These are phyloP conservation scores for Fusarium secorum DNA, from an alignment of 2,329 filamentous ascomycete genomes.

Conservation along the genomic window DNA sequence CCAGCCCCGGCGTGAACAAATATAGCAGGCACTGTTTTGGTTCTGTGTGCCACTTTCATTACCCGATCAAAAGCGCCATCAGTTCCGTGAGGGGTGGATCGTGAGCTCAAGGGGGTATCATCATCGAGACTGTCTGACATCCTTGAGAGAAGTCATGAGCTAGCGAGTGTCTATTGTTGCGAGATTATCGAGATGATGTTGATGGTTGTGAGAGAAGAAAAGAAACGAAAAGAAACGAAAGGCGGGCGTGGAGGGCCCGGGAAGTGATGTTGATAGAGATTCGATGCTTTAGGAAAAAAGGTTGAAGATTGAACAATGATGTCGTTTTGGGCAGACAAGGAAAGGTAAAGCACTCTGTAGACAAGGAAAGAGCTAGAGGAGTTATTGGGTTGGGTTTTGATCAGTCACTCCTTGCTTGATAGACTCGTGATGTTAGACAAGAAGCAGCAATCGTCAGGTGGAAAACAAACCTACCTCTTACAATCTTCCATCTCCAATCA, in stretches of 20 bases:
- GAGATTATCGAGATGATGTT: background rate
- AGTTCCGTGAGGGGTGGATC: constrained; percentile 54
- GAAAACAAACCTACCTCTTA: background rate
- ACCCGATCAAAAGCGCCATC: constrained; percentile 55
- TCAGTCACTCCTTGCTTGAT: background rate
- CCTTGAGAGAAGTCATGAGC: constrained; percentile 40
- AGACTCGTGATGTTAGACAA: background rate
- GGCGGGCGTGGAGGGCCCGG: background rate
- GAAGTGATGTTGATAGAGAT: constrained; percentile 9
- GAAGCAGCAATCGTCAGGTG: background rate
- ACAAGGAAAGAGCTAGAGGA: background rate
- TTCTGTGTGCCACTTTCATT: constrained; percentile 47
- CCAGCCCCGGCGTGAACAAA: constrained; percentile 97
- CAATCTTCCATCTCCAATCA: background rate
- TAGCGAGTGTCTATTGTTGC: background rate
- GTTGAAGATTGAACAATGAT: background rate
- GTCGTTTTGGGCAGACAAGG: background rate
- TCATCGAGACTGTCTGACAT: constrained; percentile 46
- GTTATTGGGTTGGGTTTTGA: too few species aligned
- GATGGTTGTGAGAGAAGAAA: background rate
- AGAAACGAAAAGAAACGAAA: background rate
- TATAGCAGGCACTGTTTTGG: constrained; percentile 70
- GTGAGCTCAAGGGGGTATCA: constrained; percentile 52
- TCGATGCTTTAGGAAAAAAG: constrained; percentile 12
- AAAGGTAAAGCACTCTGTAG: background rate